A percentile compares a stretch with the other conserved stretches of the same genome.
Conservation (phyloP, 208 protist species). For the Crithidia brevicula region DNA sequence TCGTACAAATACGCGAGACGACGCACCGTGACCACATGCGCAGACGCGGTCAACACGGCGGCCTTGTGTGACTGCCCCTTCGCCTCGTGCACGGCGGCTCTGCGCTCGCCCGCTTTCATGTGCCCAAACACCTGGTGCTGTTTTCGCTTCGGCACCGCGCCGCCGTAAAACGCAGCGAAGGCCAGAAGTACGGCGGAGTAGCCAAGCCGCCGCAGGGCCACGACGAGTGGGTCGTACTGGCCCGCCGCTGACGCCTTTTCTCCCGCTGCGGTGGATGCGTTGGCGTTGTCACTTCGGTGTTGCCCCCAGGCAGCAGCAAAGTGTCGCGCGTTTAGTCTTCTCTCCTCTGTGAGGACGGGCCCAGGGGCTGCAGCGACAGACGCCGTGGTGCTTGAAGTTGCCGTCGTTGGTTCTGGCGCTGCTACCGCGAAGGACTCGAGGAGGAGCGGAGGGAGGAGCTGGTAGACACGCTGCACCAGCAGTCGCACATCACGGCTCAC, state of each 20-base stretch:
- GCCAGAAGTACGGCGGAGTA: conserved; percentile 79
- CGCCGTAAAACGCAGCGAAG: conserved; percentile 81
- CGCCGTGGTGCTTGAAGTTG: too few relatives aligned
- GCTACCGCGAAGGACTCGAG: conserved; percentile 8
- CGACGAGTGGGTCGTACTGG: conserved; percentile 47
- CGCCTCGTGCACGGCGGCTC: conserved; percentile 10
- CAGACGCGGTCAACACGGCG: conserved; percentile 63
- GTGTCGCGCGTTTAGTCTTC: conserved; percentile 65
- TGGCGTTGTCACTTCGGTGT: conserved; percentile 17
- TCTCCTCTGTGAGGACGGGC: too few relatives aligned
- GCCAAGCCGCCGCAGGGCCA: conserved; percentile 61
- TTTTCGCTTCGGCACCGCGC: conserved; percentile 68
- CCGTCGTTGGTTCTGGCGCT: background rate
- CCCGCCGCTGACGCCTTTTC: background rate
- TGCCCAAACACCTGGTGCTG: conserved; percentile 62
- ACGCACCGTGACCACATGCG: conserved; percentile 52
- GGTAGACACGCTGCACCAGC: conserved; percentile 70
- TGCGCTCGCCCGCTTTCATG: conserved; percentile 11
- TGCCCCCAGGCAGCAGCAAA: conserved; percentile 64
- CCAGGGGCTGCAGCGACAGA: too few relatives aligned
- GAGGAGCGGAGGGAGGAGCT: conserved; percentile 55
- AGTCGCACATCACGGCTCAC: conserved; percentile 61
- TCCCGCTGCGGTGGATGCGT: background rate
- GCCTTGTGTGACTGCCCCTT: conserved; percentile 77
- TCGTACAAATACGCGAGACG: conserved; percentile 70